Evolutionary conservation across 306 rosid species (phyloP), one percentile per base, ranked within the genome.

Genomic region (Citrullus amarus): DNA sequence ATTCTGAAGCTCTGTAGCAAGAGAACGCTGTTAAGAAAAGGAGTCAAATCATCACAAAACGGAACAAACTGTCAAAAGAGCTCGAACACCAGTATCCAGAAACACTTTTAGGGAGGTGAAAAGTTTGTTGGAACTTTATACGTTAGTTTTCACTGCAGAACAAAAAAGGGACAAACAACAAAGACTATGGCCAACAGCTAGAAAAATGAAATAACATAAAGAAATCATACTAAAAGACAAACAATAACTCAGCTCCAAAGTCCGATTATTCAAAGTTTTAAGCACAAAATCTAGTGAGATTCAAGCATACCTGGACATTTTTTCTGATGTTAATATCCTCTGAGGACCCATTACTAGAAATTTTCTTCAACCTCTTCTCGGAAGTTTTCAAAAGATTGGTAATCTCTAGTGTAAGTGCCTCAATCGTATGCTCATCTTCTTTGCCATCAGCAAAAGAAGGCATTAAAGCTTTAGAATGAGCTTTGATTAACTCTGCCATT

Each of bases 1-100:
- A 79, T 85, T 90, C 85, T 92, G 95, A 86, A 92, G 97, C 81
- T 92, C 91, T 79, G 90, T 88, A 72, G 97, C 97, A 87, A 90
- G 95, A 54, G 93, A 87, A 67, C 91, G 89, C 97, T 89, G 97
- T 69, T 69, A 82, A 83, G 59, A 82, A 84, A 81, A 73, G 89
- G 91, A 87, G 93, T 75, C 83, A 82, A 56, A 81, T n/a, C 41
- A 71, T 71, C 76, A 71, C 20, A 71, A 71, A 71, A 71, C 22
- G 58, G 76, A n/a, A 25, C 22, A 80, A 63, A 71, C 38, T 20
- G 57, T 80, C 78, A 70, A 34, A 86, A 65, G 75, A 61, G 34
- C 38, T 50, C 56, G 39, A 86, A 83, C 82, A 76, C 82, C 81
- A 81, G 38, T 20, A 76, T 77, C 57, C 38, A 39, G 30, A 67